These are phyloP conservation scores for Hypoxylon trugodes DNA, from an alignment of 495 filamentous ascomycete genomes.

Conservation along the genomic window DNA sequence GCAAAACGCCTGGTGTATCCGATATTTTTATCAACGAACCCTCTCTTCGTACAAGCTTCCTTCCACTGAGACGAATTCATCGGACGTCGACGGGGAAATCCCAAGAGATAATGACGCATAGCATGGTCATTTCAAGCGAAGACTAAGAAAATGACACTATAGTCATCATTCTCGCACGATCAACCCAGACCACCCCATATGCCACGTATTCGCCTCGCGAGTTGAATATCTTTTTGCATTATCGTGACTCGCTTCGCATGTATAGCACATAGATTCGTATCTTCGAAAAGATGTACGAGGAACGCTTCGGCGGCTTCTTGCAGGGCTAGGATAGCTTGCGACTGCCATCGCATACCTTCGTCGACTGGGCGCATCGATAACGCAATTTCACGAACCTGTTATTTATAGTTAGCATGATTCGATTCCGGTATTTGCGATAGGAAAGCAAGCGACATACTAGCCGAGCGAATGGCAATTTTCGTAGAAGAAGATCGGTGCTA, in stretches of 20 bases:
- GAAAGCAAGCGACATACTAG: slow-evolving; percentile 63
- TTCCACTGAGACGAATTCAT: not conserved
- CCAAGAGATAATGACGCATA: not conserved
- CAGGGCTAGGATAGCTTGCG: slow-evolving; percentile 85
- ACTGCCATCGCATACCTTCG: slow-evolving; percentile 85
- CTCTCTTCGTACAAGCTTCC: slow-evolving; percentile 15
- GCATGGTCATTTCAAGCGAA: too few relatives aligned
- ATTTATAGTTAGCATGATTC: slow-evolving; percentile 20
- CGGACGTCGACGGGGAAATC: not conserved
- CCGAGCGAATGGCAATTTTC: slow-evolving; percentile 85
- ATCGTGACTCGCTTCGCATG: slow-evolving; percentile 97
- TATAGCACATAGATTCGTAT: slow-evolving; percentile 93
- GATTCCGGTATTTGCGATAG: not conserved
- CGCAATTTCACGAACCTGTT: slow-evolving; percentile 84
- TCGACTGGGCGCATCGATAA: slow-evolving; percentile 58
- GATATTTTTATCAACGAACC: slow-evolving; percentile 2
- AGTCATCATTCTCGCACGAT: not conserved
- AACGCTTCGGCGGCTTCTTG: slow-evolving; percentile 95
- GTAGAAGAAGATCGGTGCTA: slow-evolving; percentile 79
- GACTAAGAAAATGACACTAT: not conserved
- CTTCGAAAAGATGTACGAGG: slow-evolving; percentile 92
- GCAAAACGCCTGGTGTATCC: slow-evolving; percentile 25
- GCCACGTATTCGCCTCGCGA: slow-evolving; percentile 82
- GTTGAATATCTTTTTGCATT: slow-evolving; percentile 96
- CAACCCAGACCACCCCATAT: slow-evolving; percentile 62